phyloP scores from a whole-genome alignment of 345 rosid genomes.

The Brassica carinata region DNA sequence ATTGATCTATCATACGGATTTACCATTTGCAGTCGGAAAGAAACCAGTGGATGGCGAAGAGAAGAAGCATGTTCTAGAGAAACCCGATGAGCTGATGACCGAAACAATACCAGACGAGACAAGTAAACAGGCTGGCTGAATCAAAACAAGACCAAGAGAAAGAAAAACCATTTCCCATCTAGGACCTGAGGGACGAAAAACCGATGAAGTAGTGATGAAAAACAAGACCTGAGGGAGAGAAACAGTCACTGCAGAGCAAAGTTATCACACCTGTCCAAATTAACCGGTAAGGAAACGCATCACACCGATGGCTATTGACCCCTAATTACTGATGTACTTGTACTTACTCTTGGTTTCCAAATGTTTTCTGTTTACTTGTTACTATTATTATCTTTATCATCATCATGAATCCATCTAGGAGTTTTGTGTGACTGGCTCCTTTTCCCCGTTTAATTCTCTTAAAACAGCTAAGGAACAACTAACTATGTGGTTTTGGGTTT shows the following conservation, averaged over 20 bases:
- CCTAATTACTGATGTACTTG: conserved; percentile 5
- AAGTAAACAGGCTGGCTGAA: conserved; percentile 12
- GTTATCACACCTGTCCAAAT: conserved; percentile 40
- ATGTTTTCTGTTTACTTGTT: not conserved
- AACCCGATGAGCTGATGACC: conserved; percentile 39
- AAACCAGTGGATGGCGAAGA: conserved; percentile 37
- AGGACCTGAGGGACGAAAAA: conserved; percentile 26
- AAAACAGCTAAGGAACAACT: not conserved
- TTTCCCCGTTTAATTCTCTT: not conserved
- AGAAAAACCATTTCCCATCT: conserved; percentile 5
- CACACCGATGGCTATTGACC: conserved; percentile 81
- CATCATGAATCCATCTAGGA: not conserved
- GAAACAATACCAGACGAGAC: conserved; percentile 28
- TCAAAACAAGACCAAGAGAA: conserved; percentile 22
- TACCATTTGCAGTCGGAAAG: conserved; percentile 37
- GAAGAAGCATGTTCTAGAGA: conserved; percentile 31
- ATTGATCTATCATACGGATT: too few relatives aligned
- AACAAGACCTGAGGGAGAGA: conserved; percentile 22
- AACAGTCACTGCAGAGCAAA: conserved; percentile 41
- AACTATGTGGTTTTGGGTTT: too few relatives aligned
- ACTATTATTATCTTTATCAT: not conserved
- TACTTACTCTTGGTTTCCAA: not conserved
- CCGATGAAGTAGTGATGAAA: conserved; percentile 31
- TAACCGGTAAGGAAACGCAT: conserved; percentile 83
- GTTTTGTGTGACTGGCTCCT: not conserved